Base-by-base conservation (phyloP, 495 filamentous ascomycete genomes). In the Lindgomyces ingoldianus region DNA sequence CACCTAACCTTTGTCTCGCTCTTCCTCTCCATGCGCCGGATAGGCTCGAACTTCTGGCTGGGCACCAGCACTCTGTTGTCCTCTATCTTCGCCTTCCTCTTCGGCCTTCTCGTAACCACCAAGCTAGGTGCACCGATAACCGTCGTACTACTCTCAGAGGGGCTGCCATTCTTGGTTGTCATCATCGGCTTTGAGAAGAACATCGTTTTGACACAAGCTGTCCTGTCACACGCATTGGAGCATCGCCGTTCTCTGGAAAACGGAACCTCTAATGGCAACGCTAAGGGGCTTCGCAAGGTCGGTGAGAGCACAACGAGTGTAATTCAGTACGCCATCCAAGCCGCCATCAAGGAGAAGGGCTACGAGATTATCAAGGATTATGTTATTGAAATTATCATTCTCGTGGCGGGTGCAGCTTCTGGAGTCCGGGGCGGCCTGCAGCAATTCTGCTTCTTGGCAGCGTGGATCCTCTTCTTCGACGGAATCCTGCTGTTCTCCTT, bases 171-270 rank as follows among this genome's bases (percentile, higher is more conserved):
- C 81, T 76, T 99, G 64, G 94, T 99, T 44, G 92, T 97, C 4
- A 98, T 92, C 18, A 95, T 99, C 72, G 95, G 94, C 4, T 99
- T 99, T 68, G 94, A 99, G 78, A 99, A 99, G 79, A 91, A 93
- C 25, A 99, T 98, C 64, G 88, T 93, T 58, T 84, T 99, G 29
- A 98, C 94, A 1, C 88, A 91, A 64, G 93, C 93, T 16, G 95
- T 99, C 18, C 78, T 99, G 30, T 90, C 88, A 16, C 92, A 93
- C 46, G 87, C 93, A 1, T 76, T 93, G 21, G 86, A 89, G 67
- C 83, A 85, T 48, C 86, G 88, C 39, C 83, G 84, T 10, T 79
- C 80, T 11, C 77, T 77, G 48, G 74, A n/a, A n/a, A n/a, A n/a
- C n/a, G n/a, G n/a, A n/a, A n/a, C n/a, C n/a, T n/a, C n/a, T n/a